Percentiles rank a stretch among this genome's conserved stretches.
Conservation (phyloP, 2,329 filamentous ascomycete species). For the Fonsecaea nubica region DNA sequence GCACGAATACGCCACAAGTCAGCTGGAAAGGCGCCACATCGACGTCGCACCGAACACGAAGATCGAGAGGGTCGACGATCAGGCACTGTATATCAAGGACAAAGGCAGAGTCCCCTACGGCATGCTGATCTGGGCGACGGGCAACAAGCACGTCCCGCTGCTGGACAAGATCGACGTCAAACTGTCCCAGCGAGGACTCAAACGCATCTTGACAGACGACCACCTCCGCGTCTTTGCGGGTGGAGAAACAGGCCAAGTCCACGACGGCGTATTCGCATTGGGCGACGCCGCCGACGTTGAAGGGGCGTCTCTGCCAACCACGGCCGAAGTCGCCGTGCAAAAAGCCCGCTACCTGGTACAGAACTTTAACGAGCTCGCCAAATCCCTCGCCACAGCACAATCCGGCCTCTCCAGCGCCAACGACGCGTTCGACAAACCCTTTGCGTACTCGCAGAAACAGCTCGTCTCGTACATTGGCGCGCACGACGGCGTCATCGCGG, state of each 20-base stretch:
- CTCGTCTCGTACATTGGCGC: constrained; percentile 51
- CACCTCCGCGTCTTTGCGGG: constrained; percentile 39
- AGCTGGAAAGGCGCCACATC: constrained; percentile 47
- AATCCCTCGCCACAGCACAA: constrained; percentile 1
- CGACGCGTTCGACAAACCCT: constrained; percentile 38
- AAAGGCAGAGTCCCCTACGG: constrained; percentile 47
- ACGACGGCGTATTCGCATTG: constrained; percentile 41
- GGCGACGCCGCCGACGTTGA: constrained; percentile 44
- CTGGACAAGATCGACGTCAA: constrained; percentile 46
- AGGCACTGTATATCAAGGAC: constrained; percentile 47
- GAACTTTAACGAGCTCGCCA: constrained; percentile 31
- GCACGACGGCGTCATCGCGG: constrained; percentile 52
- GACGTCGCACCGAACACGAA: constrained; percentile 49
- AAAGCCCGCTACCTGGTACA: constrained; percentile 39
- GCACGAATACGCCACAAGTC: constrained; percentile 51
- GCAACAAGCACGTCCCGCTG: constrained; percentile 46
- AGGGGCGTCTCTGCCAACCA: constrained; percentile 36
- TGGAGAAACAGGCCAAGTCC: constrained; percentile 6
- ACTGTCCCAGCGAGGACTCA: constrained; percentile 45
- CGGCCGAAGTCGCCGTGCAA: constrained; percentile 40
- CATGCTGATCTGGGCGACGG: constrained; percentile 51
- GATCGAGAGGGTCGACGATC: constrained; percentile 47
- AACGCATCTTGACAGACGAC: constrained; percentile 47
- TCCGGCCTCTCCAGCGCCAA: not conserved
- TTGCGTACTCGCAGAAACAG: constrained; percentile 49